Evolutionary conservation across 345 rosid species (phyloP), one percentile per base, ranked within the genome.

Genomic region (Luvunga scandens): DNA sequence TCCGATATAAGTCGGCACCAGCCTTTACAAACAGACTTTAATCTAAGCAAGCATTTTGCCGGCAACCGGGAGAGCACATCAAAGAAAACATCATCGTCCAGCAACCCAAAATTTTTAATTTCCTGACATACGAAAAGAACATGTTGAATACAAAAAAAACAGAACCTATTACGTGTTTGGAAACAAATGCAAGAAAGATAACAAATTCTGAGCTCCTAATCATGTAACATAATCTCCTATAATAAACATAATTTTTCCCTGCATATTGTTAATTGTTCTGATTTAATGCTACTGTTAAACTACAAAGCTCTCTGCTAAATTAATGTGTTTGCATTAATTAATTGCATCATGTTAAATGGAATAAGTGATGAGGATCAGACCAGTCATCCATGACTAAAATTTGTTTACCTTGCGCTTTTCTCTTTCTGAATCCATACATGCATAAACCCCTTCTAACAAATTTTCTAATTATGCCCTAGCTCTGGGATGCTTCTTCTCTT

Each of bases 51-150:
- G 72, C 48, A 19, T 74, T 85, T 85, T 1, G 87, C 72, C 27
- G 83, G 80, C 73, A 86, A 72, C 31, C 79, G 83, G 18, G 88
- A 85, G 7, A 85, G 70, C 81, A 85, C 87, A 25, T 77, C 56
- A 61, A 82, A 78, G 30, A 36, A n/a, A 65, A 84, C 73, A 66
- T 84, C 87, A 27, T 9, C 48, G 75, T 77, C 48, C 71, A 34
- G 30, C 25, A 33, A 62, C 56, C 64, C 75, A 16, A 77, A 66
- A 13, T 60, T 60, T 55, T 38, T 42, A 71, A 80, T 71, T 73
- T 66, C 68, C 83, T 80, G 61, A 24, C 73, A 22, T 25, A 7
- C 5, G 39, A 28, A 62, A 30, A 34, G 57, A 73, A 24, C 8
- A 14, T 24, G 4, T 63, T 16, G 27, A 71, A 45, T 5, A 61